Base-by-base conservation (phyloP, 1,284 basidiomycete genomes). In the Apiotrichum gamsii region DNA sequence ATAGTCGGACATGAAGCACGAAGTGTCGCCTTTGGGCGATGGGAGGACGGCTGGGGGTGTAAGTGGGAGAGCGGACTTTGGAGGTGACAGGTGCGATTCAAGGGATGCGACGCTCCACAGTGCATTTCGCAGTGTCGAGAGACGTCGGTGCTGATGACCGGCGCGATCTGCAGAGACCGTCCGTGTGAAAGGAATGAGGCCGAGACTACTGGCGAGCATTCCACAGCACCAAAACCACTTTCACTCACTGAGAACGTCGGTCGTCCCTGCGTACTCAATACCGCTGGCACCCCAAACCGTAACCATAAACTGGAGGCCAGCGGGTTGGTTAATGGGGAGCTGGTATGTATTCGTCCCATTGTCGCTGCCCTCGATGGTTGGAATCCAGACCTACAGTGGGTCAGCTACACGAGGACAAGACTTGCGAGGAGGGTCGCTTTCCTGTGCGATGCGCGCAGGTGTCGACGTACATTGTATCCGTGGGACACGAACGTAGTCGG, bases 261-360 rank as follows among this genome's bases (percentile, higher is more conserved):
- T 69, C 9, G 69, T 68, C 3, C 62, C 69, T 0, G 69, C 69
- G 38, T 58, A 64, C 28, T 53, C 49, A 38, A 71, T 68, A 6
- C 69, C 69, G 23, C 64, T 64, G 8, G 51, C 49, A 21, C 69
- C 69, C 69, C 69, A 71, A 47, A 71, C 59, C 1, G 69, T 71
- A 13, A 69, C 46, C 45, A 71, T 41, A 39, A 62, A 71, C 36
- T 62, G 58, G 38, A 63, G 30, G 9, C 65, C 65, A 3, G 54
- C 58, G 0, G 69, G 69, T 40, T 64, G 62, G 16, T 50, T 43
- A 29, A 71, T 65, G 6, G 45, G 28, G n/a, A 71, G 52, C 14
- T 59, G 57, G 47, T 64, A 65, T 25, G 52, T 46, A 21, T 43
- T 64, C 9, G 58, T 60, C 5, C 57, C 60, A 33, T 58, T 58